Percentiles rank a stretch among this genome's conserved stretches.
Evolutionary conservation across 23 red algal genomes (phyloP).

Genomic region (Gracilaria domingensis): DNA sequence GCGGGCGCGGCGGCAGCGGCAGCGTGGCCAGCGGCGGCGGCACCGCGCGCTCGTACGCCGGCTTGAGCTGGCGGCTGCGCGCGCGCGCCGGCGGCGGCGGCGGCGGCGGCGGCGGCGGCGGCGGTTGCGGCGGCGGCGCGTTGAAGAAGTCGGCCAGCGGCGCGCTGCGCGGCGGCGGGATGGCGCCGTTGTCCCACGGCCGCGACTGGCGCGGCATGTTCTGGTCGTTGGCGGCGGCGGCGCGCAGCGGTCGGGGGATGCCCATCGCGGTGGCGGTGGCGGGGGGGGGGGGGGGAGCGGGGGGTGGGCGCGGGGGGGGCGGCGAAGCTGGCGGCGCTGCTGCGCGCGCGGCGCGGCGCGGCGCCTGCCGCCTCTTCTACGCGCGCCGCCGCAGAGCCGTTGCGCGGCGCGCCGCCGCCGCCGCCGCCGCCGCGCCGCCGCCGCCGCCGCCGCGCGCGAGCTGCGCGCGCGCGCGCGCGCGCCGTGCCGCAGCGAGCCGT

Average conservation of each 20-base stretch:
- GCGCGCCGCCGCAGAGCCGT: too few relatives aligned
- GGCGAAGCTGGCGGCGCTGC: neutral
- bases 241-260: neutral
- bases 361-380: neutral
- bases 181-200: slow-evolving; percentile 53
- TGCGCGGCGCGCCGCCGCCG: too few relatives aligned
- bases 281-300: neutral
- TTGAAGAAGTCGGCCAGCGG: too few relatives aligned
- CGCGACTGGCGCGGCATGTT: slow-evolving; percentile 11
- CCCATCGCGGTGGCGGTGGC: neutral
- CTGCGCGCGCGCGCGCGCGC: too few relatives aligned
- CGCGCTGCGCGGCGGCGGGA: too few relatives aligned
- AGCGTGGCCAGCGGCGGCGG: slow-evolving; percentile 31
- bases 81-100: neutral
- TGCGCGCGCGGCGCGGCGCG: neutral
- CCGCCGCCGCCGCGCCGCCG: too few relatives aligned
- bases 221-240: neutral
- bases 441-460: too few relatives aligned
- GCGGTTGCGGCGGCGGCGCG: neutral
- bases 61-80: slow-evolving; percentile 42
- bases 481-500: neutral
- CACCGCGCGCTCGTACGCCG: neutral
- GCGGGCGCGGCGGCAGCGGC: slow-evolving; percentile 16
- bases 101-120: slow-evolving; percentile 1
- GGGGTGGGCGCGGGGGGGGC: neutral